Evolutionary conservation across 345 rosid species (phyloP), one percentile per base, ranked within the genome.

Genomic region (Citrus hindsii): DNA sequence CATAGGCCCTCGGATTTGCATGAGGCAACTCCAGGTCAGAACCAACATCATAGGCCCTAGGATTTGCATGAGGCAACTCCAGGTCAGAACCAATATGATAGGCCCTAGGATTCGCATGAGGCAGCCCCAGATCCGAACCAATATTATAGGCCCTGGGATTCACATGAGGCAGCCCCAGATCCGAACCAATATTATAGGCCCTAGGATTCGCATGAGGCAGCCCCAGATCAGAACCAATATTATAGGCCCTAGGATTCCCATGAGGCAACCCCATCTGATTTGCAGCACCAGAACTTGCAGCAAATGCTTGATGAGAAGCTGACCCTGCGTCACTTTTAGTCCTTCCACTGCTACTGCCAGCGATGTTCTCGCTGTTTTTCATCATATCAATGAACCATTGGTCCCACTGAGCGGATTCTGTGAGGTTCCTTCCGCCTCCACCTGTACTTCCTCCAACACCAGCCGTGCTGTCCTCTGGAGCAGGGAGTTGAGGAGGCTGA

Each of bases 301-400:
- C 37, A 40, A 62, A 74, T 61, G 38, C 56, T 74, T 61, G 77
- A 9, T 62, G 0, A 9, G 59, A 13, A 42, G 38, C 30, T 10
- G 46, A 19, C 28, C 69, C 69, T 25, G 24, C 19, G 19, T 74
- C 76, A 33, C 21, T 33, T 59, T 72, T 72, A 35, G 46, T 28
- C 13, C 19, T 32, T 5, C 28, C 38, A 24, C 53, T 33, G 33
- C 76, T 73, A 14, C 70, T 66, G 27, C 76, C 53, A 19, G 37
- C 19, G 1, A 19, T 27, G 28, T 74, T 61, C 53, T 62, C 60
- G 1, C 25, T 61, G 4, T 9, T 42, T 10, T 74, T 74, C 28
- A 74, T 9, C 42, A 42, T 28, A 40, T 74, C 69, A 6, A 19
- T 42, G 59, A 62, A 74, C 69, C 77, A 74, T 25, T 74, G 77